Evolutionary conservation across 176 grass and related monocot genomes (phyloP), one percentile per base, ranked within the genome.

Genomic region (Oryza australiensis): DNA sequence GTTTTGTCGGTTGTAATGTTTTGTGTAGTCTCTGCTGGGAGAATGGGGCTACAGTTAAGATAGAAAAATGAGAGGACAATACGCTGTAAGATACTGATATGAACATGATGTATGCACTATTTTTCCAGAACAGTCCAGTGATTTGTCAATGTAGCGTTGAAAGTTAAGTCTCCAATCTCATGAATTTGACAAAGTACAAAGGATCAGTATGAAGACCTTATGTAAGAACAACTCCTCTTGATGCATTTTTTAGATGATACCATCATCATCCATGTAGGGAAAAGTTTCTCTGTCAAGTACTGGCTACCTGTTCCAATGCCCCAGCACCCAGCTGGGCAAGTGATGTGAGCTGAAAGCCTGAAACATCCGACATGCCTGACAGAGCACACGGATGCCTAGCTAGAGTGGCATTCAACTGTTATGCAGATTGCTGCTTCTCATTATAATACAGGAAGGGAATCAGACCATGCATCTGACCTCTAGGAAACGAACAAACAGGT

Each of bases 401-500:
- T 70, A 43, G 35, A n/a, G 5, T 76, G 51, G 75, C 24, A 40
- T 77, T 77, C 65, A 84, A 49, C 15, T 53, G 37, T 73, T 26
- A 32, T 33, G 16, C 68, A 14, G 11, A 29, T 53, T 60, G 7
- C 55, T 60, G n/a, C 8, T 60, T 23, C n/a, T 11, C 22, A 60
- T 60, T 24, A 24, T 60, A 60, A 60, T 60, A 23, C 5, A 10
- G 34, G 35, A 59, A 51, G 62, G 80, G 80, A 78, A 89, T 82
- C 88, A 49, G 24, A 42, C 22, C 33, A 62, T 34, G 72, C 34
- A 77, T 78, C 78, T 78, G 73, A 82, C 83, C 79, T 86, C 67
- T 12, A 22, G 88, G 88, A 89, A 86, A 82, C 83, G 5, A 82
- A 86, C 88, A 90, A 78, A 60, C 83, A 77, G 16, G 73, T 46